A percentile compares a stretch with the other conserved stretches of the same genome.
Conservation (phyloP, 2,329 filamentous ascomycete species). For the Ophiocordyceps australis region DNA sequence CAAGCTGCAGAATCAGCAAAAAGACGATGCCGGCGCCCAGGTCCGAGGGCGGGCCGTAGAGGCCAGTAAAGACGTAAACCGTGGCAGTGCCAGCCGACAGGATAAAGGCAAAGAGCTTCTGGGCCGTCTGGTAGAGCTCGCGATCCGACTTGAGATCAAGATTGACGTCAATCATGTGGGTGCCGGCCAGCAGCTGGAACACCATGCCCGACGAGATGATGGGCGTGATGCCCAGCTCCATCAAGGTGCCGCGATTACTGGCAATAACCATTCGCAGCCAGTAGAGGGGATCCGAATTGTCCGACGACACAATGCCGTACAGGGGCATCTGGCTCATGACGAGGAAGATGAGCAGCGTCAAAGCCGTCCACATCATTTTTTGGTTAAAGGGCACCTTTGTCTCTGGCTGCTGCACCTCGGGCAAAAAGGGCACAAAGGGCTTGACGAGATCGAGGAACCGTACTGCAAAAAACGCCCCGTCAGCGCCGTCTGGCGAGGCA, state of each 20-base stretch:
- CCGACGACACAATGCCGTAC: conserved; percentile 97
- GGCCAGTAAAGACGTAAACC: conserved; percentile 94
- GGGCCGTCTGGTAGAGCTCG: conserved; percentile 98
- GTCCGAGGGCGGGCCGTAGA: conserved; percentile 92
- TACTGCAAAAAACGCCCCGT: conserved; percentile 36
- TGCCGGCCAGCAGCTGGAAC: conserved; percentile 98
- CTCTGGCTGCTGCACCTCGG: conserved; percentile 96
- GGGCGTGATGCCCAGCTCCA: conserved; percentile 93
- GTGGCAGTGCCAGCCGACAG: conserved; percentile 94
- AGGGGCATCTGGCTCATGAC: conserved; percentile 99
- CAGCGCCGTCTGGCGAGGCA: too few species aligned
- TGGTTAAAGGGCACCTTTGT: conserved; percentile 99
- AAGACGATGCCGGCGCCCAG: conserved; percentile 97
- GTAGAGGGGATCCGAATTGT: conserved; percentile 96
- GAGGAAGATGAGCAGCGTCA: conserved; percentile 95
- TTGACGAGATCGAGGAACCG: conserved; percentile 99
- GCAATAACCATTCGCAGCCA: conserved; percentile 99
- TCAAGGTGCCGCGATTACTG: conserved; percentile 90
- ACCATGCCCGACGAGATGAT: conserved; percentile 99
- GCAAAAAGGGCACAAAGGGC: conserved; percentile 97
- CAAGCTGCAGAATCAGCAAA: conserved; percentile 92
- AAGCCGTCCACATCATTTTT: conserved; percentile 87
- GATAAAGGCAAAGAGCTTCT: conserved; percentile 97
- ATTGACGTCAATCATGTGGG: conserved; percentile 99
- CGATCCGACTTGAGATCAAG: conserved; percentile 99